Percentiles rank a stretch among this genome's conserved stretches.
Conservation (phyloP, 2,329 filamentous ascomycete genomes). For the Mycocentrospora acerina region DNA sequence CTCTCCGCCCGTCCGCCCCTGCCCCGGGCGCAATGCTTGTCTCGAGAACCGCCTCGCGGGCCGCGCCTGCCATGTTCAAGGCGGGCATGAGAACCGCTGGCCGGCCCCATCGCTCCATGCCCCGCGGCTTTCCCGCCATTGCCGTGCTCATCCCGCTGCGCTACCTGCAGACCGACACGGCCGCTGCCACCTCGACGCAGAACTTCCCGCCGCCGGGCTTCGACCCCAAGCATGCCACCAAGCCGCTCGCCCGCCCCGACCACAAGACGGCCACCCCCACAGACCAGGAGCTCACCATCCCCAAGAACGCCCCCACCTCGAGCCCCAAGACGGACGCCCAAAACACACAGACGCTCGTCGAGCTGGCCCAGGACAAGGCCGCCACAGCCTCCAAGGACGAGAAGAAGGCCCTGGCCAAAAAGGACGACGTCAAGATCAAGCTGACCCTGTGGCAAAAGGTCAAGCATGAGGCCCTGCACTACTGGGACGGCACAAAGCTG, state of each 20-base stretch:
- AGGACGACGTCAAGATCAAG: constrained; percentile 73
- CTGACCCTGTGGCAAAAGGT: constrained; percentile 87
- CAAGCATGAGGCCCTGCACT: constrained; percentile 90
- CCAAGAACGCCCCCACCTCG: constrained; percentile 45
- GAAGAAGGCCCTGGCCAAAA: constrained; percentile 61
- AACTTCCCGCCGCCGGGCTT: constrained; percentile 83
- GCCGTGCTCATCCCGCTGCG: constrained; percentile 59
- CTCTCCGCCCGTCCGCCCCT: constrained; percentile 16
- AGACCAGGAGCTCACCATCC: constrained; percentile 37
- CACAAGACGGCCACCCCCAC: constrained; percentile 26
- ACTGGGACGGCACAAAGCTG: constrained; percentile 98
- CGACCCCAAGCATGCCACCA: constrained; percentile 86
- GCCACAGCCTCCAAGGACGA: constrained; percentile 50
- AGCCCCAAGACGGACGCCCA: constrained; percentile 50
- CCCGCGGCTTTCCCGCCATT: constrained; percentile 56
- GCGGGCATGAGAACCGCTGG: constrained; percentile 46
- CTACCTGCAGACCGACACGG: constrained; percentile 59
- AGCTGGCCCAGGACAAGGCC: constrained; percentile 64
- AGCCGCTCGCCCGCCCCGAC: constrained; percentile 67
- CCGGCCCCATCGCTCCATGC: constrained; percentile 46
- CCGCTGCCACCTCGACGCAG: constrained; percentile 49
- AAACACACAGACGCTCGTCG: constrained; percentile 56
- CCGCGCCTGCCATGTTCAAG: constrained; percentile 51
- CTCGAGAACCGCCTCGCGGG: constrained; percentile 46
- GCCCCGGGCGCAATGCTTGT: constrained; percentile 48